Evolutionary conservation across 768 basidiomycete genomes (phyloP), one percentile per base, ranked within the genome.

Genomic region (Lactarius sp.): DNA sequence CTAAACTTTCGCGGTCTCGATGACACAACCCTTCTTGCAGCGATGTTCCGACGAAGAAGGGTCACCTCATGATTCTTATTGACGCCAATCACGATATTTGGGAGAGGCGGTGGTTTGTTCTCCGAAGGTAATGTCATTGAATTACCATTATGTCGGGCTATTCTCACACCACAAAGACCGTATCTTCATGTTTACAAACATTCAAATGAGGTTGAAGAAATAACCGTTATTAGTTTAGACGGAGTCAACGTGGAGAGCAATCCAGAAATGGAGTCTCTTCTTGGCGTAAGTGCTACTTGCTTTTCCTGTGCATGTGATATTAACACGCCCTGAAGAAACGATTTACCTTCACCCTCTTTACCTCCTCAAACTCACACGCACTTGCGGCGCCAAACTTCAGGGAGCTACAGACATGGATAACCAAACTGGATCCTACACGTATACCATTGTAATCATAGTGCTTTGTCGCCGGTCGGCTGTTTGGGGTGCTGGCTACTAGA

Each of bases 311-410:
- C 10, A 55, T 12, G 12, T 20, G 37, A 41, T 64, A n/a, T n/a
- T 61, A 44, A 60, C 53, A 16, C 31, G 13, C 16, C 42, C 37
- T 59, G 8, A 71, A 94, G 94, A 91, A 87, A 81, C 85, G 81
- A 39, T 88, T 86, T 74, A 88, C 87, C 14, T 95, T 97, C 75
- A 94, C 92, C 13, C 81, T 97, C 37, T 96, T 95, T 75, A 94
- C 94, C 2, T 81, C 91, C 13, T 90, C 91, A 8, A 96, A 97
- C 73, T 94, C 94, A 31, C 88, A 94, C 76, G 92, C 91, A 42
- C 80, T 97, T 10, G 87, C 90, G 9, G 92, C 94, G 39, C 83
- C 87, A 3, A 91, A 80, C 70, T 75, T 79, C 62, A 95, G 91
- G 77, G 94, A 97, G 70, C 79, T 93, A 62, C 85, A 85, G 63